Base-by-base conservation (phyloP, 2,329 filamentous ascomycete species). In the Aspergillus neotritici region DNA sequence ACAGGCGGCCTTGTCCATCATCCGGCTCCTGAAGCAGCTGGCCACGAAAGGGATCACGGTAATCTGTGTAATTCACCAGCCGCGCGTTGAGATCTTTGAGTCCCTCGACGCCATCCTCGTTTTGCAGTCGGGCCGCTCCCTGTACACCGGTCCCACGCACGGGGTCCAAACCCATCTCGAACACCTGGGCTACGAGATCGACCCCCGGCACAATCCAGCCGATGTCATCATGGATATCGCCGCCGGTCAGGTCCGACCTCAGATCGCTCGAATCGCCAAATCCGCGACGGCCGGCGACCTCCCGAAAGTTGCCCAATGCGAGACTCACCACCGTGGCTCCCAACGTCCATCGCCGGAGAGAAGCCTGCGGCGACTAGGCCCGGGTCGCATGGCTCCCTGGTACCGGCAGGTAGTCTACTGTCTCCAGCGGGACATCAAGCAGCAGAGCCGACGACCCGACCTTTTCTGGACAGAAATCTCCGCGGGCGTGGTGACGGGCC, bases 201-300 rank as follows among this genome's bases (percentile, higher is more conserved):
- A 63, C 1, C 41, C 59, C 12, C 66, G 74, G 44, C 67, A 66
- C 34, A 82, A 82, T 49, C 71, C 70, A 5, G 78, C 75, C 7
- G 79, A 82, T 48, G 66, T 76, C 1, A 69, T 82, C 16, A 78
- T 78, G n/a, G 78, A 82, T 41, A 80, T 82, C 49, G 75, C 81
- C 52, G 77, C 25, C 58, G 51, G 68, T 68, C 28, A 25, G 21
- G 5, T 9, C 7, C 21, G 9, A 8, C 21, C 21, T 8, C 21
- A 9, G 21, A 25, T 25, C 21, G 21, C 21, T 9, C 21, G 21
- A 25, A 8, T 8, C 7, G 21, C 7, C 7, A 25, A 25, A 9
- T 25, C 21, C 5, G 21, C 21, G 21, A 25, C 21, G 21, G 7
- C 7, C 21, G 21, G 6, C 21, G 21, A 25, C 21, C 21, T 25